Base-by-base conservation (phyloP, 75 land plant species). In the Pinus taeda region DNA sequence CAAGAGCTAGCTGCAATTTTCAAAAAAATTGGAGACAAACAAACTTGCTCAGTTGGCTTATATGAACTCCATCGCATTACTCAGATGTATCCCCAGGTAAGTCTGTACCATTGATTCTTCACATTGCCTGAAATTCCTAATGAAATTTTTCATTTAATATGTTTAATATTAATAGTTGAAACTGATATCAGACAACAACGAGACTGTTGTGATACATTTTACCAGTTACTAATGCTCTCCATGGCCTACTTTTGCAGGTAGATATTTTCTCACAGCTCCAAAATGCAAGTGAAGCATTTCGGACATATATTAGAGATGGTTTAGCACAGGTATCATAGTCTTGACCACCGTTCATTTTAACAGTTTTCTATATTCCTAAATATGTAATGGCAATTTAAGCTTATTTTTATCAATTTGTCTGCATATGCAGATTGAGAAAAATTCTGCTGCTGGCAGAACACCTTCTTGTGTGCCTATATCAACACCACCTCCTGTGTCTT, bases 231-330 rank as follows among this genome's bases (percentile, higher is more conserved):
- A 20, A 36, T 65, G 69, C 17, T 18, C 36, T 9, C 67, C 26
- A 15, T 14, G 26, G 57, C 55, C 55, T 49, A 9, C 74, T 26
- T 42, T 30, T 29, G 55, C 81, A 85, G 87, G 88, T 85, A 24
- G 88, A 85, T 73, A 85, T 85, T 24, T 85, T 85, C 57, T 85
- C 88, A 62, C 88, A 85, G 75, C 82, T 85, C 24, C 88, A 85
- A 79, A 85, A 85, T 85, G 88, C 88, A 29, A 85, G 88, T 58
- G 86, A 83, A 59, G 88, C 88, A 45, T 85, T 85, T 64, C 77
- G 88, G 77, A 85, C 85, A 37, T 85, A 85, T 57, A 85, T 85
- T 49, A 49, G 86, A 17, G 83, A 85, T 57, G 88, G 88, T 45
- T 75, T 85, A 57, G 86, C 88, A 53, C 87, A 85, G 87, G 87